phyloP scores from a whole-genome alignment of 495 filamentous ascomycete genomes.

The Glarea lozoyensis region DNA sequence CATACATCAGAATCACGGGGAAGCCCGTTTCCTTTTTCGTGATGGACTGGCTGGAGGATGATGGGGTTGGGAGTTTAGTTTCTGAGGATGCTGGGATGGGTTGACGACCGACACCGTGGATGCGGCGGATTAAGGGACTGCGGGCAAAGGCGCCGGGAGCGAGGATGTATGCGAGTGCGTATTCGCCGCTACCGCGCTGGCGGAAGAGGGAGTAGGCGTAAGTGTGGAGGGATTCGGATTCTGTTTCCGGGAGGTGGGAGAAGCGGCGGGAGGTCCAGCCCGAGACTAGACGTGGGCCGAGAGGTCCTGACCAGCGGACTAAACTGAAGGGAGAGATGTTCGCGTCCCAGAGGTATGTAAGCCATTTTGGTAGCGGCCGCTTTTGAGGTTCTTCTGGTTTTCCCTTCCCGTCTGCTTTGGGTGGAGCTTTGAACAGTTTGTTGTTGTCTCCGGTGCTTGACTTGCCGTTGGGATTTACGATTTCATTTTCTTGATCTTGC shows the following conservation, averaged over 20 bases:
- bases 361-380: slow-evolving; percentile 69
- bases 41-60: slow-evolving; percentile 18
- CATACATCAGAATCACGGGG: slow-evolving; percentile 89
- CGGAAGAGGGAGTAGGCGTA: slow-evolving; percentile 95
- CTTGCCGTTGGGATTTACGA: slow-evolving; percentile 25
- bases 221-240: slow-evolving; percentile 77
- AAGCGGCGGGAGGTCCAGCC: slow-evolving; percentile 93
- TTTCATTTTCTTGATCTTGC: slow-evolving; percentile 59
- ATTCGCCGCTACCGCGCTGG: slow-evolving; percentile 87
- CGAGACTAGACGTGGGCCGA: slow-evolving; percentile 85
- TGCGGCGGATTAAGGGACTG: slow-evolving; percentile 75
- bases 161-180: slow-evolving; percentile 84
- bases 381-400: slow-evolving; percentile 27
- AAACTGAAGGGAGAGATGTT: slow-evolving; percentile 93
- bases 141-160: slow-evolving; percentile 91
- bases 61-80: slow-evolving; percentile 1
- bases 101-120: slow-evolving; percentile 77
- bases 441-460: slow-evolving; percentile 33
- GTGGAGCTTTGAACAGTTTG: slow-evolving; percentile 48
- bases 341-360: slow-evolving; percentile 90
- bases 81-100: slow-evolving; percentile 20
- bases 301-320: slow-evolving; percentile 80
- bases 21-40: slow-evolving; percentile 63
- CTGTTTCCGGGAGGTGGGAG: slow-evolving; percentile 71
- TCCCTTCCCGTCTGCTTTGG: slow-evolving; percentile 24